Evolutionary conservation across 2,329 filamentous ascomycete species (phyloP), one percentile per base, ranked within the genome.

Genomic region (Cladosporium colombiae): DNA sequence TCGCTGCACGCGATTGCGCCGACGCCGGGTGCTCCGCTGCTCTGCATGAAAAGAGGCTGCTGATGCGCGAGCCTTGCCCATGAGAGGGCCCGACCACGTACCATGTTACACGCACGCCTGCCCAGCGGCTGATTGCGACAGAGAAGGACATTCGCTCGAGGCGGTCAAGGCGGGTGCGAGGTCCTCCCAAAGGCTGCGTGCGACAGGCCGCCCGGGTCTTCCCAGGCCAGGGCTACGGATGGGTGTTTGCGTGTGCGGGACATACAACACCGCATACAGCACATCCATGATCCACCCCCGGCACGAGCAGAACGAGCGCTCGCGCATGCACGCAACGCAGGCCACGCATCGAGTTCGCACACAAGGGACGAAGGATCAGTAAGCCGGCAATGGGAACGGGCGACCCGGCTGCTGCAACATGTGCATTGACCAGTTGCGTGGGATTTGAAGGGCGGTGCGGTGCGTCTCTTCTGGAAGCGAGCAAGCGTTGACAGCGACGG

Each of bases 61-160:
- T 29, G 52, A 55, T 55, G 52, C 18, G 52, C 52, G 10, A 55
- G 52, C 52, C 29, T 16, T 33, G 52, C 52, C 25, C 52, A 31
- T 55, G 52, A 8, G 21, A 18, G 52, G 25, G 52, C 25, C 59
- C 50, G 59, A 62, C 60, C 60, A 62, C 60, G 60, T 62, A 53
- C 3, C 29, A 35, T 52, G 50, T 46, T 31, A 25, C 61, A 63
- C 50, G 61, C 61, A 63, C 33, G 61, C 33, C 35, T 63, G 61
- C 61, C 61, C 61, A 63, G 61, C 61, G 35, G 16, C 50, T 40
- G 23, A 53, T 52, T 62, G 59, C 29, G 46, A 62, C 21, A 35
- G 59, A 27, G 27, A 21, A 44, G 13, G 56, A 21, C 37, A 59
- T 40, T 25, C 40, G 35, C 56, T 59, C 56, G 56, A 59, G 56